Percentiles rank a stretch among this genome's conserved stretches.
These are phyloP conservation scores for Dichotomopilus funicola DNA, from an alignment of 2,329 filamentous ascomycete genomes.

Conservation along the genomic window DNA sequence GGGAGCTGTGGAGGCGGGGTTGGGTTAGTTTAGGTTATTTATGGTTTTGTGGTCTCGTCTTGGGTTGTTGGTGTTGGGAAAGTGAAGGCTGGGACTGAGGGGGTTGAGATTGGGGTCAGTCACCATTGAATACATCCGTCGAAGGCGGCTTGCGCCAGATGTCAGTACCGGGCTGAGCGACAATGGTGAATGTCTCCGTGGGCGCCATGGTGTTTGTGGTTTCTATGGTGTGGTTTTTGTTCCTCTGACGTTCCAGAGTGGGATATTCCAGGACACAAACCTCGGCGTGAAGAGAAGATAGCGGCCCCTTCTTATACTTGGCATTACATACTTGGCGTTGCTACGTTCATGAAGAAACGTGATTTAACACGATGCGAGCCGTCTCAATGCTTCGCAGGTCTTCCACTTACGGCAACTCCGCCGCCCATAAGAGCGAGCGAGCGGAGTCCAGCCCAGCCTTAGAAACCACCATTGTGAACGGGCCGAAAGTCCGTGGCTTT, in stretches of 20 bases:
- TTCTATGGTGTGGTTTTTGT: neutral
- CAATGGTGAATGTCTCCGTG: constrained; percentile 43
- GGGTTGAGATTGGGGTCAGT: constrained; percentile 17
- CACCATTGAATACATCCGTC: constrained; percentile 59
- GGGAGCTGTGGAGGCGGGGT: constrained; percentile 5
- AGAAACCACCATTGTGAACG: too few species aligned
- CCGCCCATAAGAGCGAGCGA: neutral
- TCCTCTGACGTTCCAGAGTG: neutral
- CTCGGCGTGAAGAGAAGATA: too few species aligned
- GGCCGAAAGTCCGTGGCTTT: too few species aligned
- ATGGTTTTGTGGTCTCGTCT: constrained; percentile 9
- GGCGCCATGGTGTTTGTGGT: neutral
- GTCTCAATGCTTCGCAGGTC: neutral
- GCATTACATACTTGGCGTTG: neutral
- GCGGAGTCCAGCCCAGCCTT: neutral
- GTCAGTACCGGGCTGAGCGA: constrained; percentile 56
- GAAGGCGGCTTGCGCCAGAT: constrained; percentile 70
- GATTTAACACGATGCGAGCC: too few species aligned
- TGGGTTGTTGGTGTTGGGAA: neutral
- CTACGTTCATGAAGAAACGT: too few species aligned
- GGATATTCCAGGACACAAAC: too few species aligned
- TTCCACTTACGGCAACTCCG: constrained; percentile 7
- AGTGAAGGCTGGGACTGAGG: neutral
- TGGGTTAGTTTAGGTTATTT: constrained; percentile 7
- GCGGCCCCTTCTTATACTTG: neutral